Base-by-base conservation (phyloP, 768 basidiomycete species). In the Pleurotus tuber-regium region DNA sequence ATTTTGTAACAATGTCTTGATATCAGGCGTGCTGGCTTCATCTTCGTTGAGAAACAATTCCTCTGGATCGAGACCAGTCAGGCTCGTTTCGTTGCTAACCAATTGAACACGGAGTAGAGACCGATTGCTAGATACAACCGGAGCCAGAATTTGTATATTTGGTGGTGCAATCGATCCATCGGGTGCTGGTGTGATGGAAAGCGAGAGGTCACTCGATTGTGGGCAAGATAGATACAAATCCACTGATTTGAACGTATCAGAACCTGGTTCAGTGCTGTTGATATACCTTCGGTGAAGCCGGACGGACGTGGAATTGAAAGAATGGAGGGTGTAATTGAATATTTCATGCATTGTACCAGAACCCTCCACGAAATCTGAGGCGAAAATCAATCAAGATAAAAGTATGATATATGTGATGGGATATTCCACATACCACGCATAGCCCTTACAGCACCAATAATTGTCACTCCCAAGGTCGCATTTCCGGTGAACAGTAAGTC, bases 281-380 rank as follows among this genome's bases (percentile, higher is more conserved):
- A 76, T 73, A 62, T 70, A 73, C 35, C 66, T 61, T 33, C 71
- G 62, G 50, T 74, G 68, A 2, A 76, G 63, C 10, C 67, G 65
- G 18, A 74, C 62, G 26, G 61, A 65, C 3, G 70, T 69, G n/a
- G 56, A 47, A 42, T 65, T 67, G 54, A 61, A 67, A 11, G 62
- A 57, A 4, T 61, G 56, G 11, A 75, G 60, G 2, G 73, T 74
- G 57, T 76, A 76, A 58, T 74, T 74, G 65, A 76, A 76, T 43
- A 73, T 71, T 38, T 70, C 63, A 53, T 74, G 64, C 68, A 69
- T 68, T 5, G 62, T 66, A n/a, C 70, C 67, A 18, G 59, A 58
- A 29, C 68, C 69, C 57, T 74, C 74, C 41, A 72, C 72, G 50
- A 73, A 74, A 58, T 76, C 72, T 67, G n/a, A n/a, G n/a, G 21